A percentile compares a stretch with the other conserved stretches of the same genome.
These are phyloP conservation scores for Penicillium atrosanguineum DNA, from an alignment of 495 filamentous ascomycete genomes.

Conservation along the genomic window DNA sequence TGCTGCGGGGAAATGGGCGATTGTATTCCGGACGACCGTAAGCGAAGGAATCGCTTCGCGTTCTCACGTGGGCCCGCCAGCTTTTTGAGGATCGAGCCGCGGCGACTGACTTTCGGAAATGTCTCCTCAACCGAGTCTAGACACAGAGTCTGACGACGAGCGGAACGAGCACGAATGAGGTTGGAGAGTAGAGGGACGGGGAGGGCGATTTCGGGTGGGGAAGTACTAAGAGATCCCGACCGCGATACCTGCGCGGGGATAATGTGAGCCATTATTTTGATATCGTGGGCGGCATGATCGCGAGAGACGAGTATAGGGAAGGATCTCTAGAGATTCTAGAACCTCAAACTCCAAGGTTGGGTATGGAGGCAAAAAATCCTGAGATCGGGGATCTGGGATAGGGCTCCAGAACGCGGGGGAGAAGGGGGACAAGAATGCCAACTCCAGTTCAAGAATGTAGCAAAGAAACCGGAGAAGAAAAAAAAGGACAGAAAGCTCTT, in stretches of 20 bases:
- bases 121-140: slow-evolving; percentile 24
- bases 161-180: slow-evolving; percentile 25
- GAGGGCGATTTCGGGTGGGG: slow-evolving; percentile 19
- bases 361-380: not conserved
- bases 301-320: not conserved
- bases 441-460: not conserved
- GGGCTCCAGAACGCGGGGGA: slow-evolving; percentile 1
- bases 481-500: too few species aligned
- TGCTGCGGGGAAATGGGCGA: slow-evolving; percentile 25
- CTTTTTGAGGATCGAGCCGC: slow-evolving; percentile 38
- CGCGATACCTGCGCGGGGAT: slow-evolving; percentile 29
- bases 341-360: not conserved
- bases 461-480: not conserved
- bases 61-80: slow-evolving; percentile 50
- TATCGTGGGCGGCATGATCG: slow-evolving; percentile 15
- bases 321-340: slow-evolving; percentile 12
- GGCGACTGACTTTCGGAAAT: slow-evolving; percentile 28
- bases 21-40: slow-evolving; percentile 31
- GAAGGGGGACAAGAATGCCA: not conserved
- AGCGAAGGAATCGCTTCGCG: slow-evolving; percentile 50
- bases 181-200: slow-evolving; percentile 25
- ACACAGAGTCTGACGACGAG: slow-evolving; percentile 21
- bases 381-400: too few species aligned
- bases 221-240: slow-evolving; percentile 25
- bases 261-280: slow-evolving; percentile 37